Percentiles rank a stretch among this genome's conserved stretches.
Evolutionary conservation across 768 basidiomycete species (phyloP).

Genomic region (Psilocybe tampanensis): DNA sequence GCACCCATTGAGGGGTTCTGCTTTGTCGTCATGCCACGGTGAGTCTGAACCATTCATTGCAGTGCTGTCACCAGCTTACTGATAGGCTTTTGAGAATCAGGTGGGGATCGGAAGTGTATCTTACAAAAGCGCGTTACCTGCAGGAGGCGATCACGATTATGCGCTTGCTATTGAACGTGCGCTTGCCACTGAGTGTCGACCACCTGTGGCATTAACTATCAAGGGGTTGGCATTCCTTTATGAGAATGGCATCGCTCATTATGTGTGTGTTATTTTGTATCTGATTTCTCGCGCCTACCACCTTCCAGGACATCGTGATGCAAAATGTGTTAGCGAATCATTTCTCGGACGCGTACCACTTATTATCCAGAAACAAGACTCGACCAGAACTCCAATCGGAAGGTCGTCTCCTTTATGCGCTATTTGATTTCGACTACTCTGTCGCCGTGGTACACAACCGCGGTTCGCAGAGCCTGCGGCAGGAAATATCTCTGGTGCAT

Average conservation of each 20-base stretch:
- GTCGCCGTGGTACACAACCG: conserved; percentile 6
- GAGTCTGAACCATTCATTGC: conserved; percentile 17
- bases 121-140: too few relatives aligned
- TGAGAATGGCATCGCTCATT: conserved; percentile 20
- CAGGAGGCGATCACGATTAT: too few relatives aligned
- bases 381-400: conserved; percentile 3
- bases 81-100: too few relatives aligned
- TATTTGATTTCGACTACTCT: conserved; percentile 25
- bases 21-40: conserved; percentile 32
- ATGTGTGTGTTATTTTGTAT: background rate
- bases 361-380: background rate
- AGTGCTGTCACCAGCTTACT: background rate
- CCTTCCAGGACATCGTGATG: conserved; percentile 3
- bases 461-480: conserved; percentile 5
- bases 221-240: conserved; percentile 22
- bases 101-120: too few relatives aligned
- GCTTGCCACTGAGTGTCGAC: too few relatives aligned
- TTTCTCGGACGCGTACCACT: background rate
- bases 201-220: background rate
- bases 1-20: conserved; percentile 17
- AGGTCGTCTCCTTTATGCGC: conserved; percentile 15
- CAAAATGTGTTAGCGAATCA: conserved; percentile 23
- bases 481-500: background rate
- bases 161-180: conserved; percentile 13
- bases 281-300: background rate